Conservation (phyloP, 371 early-diverging fungal genomes). For the Rhizopus arrhizus region DNA sequence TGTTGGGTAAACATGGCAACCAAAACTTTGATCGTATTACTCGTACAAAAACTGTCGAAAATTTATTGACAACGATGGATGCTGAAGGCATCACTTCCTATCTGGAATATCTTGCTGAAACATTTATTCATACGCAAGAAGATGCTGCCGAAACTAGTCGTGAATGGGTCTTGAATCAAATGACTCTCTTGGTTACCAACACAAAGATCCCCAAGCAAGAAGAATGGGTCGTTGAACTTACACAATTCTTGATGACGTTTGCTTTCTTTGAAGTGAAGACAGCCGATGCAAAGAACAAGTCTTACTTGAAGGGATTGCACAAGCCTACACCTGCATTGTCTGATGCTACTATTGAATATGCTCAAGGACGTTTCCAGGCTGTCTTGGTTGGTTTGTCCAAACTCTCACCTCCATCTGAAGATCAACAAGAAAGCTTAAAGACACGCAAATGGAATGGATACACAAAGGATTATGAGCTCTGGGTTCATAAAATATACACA, state of each 20-base stretch:
- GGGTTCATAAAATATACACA: constrained; percentile 61
- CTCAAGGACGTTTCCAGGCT: constrained; percentile 64
- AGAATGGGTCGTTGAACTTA: constrained; percentile 63
- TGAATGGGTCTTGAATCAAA: constrained; percentile 80
- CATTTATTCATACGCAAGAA: constrained; percentile 54
- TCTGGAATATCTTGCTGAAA: constrained; percentile 67
- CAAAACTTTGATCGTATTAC: constrained; percentile 77
- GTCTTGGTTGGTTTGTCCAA: constrained; percentile 16
- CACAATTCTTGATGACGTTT: constrained; percentile 70
- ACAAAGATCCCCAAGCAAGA: constrained; percentile 74
- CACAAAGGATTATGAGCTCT: constrained; percentile 63
- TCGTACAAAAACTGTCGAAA: constrained; percentile 76
- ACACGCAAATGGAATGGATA: constrained; percentile 59
- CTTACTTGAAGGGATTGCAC: constrained; percentile 37
- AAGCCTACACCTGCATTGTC: constrained; percentile 64
- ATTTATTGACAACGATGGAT: constrained; percentile 71
- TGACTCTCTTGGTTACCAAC: constrained; percentile 74
- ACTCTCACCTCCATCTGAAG: constrained; percentile 42
- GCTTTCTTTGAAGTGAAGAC: constrained; percentile 71
- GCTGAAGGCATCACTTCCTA: constrained; percentile 70
- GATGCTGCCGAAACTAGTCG: constrained; percentile 52
- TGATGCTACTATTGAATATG: constrained; percentile 52
- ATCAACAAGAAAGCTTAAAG: constrained; percentile 45
- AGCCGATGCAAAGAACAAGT: constrained; percentile 26
- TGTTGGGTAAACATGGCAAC: constrained; percentile 70